Evolutionary conservation across 163 green algal genomes (phyloP).

Genomic region (Chlamydomonas reinhardtii): DNA sequence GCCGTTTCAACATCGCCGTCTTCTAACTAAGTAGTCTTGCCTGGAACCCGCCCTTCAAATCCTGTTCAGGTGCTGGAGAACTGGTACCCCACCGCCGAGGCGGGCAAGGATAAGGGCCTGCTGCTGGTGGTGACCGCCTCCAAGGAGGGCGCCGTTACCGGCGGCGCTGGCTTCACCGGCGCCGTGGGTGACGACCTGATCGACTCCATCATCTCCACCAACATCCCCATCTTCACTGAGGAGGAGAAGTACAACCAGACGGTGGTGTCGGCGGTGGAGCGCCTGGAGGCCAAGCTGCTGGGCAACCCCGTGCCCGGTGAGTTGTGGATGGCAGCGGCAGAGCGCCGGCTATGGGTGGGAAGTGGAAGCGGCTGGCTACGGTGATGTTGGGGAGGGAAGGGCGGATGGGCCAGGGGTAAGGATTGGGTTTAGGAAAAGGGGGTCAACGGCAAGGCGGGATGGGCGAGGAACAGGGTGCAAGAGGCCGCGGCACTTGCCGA

Average conservation of each 20-base stretch:
- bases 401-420: no score
- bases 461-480: no score
- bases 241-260: conserved; percentile 99
- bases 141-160: conserved; percentile 96
- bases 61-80: conserved; percentile 85
- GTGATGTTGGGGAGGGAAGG: no score
- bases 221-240: conserved; percentile 95
- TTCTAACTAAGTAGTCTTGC: no score
- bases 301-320: conserved; percentile 71
- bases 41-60: no score
- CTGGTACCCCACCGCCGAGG: conserved; percentile 92
- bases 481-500: no score
- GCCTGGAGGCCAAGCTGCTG: conserved; percentile 85
- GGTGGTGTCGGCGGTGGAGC: conserved; percentile 81
- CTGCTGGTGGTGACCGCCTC: conserved; percentile 93
- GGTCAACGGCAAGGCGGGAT: no score
- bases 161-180: conserved; percentile 87
- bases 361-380: neutral
- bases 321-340: neutral
- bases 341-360: no score
- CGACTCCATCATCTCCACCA: conserved; percentile 90
- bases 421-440: no score
- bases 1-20: no score
- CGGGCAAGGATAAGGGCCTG: conserved; percentile 93
- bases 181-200: conserved; percentile 93